Conservation (phyloP, 345 rosid species). For the Hirschfeldia incana region DNA sequence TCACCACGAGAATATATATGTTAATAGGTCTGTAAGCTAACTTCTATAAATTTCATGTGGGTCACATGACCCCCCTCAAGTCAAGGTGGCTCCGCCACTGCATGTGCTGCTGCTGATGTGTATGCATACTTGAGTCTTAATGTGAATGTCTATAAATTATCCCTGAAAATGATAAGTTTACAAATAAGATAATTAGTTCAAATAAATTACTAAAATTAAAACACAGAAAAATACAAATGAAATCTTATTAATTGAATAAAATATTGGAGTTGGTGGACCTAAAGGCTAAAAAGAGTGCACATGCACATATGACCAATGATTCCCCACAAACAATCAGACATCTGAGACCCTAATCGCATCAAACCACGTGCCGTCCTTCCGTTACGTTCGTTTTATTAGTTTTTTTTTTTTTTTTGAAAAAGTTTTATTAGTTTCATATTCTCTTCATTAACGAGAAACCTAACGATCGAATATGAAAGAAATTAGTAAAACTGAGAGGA, state of each 20-base stretch:
- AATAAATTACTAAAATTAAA: slow-evolving; percentile 5
- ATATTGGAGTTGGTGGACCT: slow-evolving; percentile 28
- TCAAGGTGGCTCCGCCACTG: no score
- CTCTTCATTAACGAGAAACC: background rate
- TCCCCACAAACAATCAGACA: slow-evolving; percentile 35
- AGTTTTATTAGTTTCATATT: background rate
- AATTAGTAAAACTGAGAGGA: background rate
- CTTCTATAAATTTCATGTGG: no score
- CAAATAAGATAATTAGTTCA: background rate
- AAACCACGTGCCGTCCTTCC: slow-evolving; percentile 34
- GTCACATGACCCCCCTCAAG: no score
- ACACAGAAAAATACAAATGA: slow-evolving; percentile 17
- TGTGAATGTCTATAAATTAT: slow-evolving; percentile 17
- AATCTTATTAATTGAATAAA: background rate
- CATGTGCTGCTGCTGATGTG: slow-evolving; percentile 22
- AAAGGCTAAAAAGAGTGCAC: slow-evolving; percentile 16
- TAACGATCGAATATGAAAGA: background rate
- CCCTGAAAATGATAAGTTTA: slow-evolving; percentile 34
- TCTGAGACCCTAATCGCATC: slow-evolving; percentile 32
- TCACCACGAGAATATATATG: no score
- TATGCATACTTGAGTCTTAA: slow-evolving; percentile 29
- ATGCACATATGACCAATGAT: slow-evolving; percentile 34
- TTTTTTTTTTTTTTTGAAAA: no score
- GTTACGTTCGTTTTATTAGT: background rate
- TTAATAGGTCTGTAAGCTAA: no score